phyloP scores from a whole-genome alignment of 176 grass and related monocot genomes.

The Aegilops tauschii region DNA sequence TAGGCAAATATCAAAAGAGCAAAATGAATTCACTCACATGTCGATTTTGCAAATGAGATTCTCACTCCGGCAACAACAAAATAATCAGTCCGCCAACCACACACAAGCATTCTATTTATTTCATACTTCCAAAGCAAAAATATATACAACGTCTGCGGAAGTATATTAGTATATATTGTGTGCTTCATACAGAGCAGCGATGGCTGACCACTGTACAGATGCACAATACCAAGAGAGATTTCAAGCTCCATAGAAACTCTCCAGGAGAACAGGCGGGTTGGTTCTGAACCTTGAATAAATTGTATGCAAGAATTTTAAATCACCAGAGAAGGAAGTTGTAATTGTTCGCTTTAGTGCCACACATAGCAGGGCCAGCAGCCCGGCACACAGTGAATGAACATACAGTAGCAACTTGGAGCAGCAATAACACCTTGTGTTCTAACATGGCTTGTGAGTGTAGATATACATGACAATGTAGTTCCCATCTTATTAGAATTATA shows the following conservation, averaged over 20 bases:
- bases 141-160: neutral
- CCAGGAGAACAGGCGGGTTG: neutral
- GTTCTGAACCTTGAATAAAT: neutral
- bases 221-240: neutral
- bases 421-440: neutral
- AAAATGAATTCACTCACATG: neutral
- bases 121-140: neutral
- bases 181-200: neutral
- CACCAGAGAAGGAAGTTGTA: neutral
- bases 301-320: neutral
- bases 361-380: neutral
- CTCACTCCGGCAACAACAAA: neutral
- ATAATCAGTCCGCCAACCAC: neutral
- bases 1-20: neutral
- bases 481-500: no score
- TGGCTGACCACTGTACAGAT: neutral
- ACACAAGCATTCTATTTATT: constrained; percentile 6
- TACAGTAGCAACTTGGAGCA: neutral
- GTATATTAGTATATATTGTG: neutral
- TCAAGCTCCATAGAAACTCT: neutral
- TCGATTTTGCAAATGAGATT: no score
- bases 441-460: neutral
- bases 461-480: no score
- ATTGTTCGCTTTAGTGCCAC: neutral
- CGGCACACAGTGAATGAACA: neutral